Base-by-base conservation (phyloP, 495 filamentous ascomycete genomes). In the Aspergillus nanangensis region DNA sequence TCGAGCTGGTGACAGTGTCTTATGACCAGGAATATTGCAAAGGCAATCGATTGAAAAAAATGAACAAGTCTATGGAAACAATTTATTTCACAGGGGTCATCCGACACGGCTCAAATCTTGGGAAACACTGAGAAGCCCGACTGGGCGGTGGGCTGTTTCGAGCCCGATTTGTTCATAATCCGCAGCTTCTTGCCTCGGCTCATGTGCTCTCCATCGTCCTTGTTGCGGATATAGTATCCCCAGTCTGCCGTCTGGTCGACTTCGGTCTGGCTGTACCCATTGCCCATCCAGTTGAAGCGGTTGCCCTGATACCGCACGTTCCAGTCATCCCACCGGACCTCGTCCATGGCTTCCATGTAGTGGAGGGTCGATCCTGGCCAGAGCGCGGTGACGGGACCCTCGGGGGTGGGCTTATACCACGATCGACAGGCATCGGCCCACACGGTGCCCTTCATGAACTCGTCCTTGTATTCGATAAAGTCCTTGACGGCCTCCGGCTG, bases 311-410 rank as follows among this genome's bases (percentile, higher is more conserved):
- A 76, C 38, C 57, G 50, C 31, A 76, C 40, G 3, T 75, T 60
- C 56, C 61, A 80, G 49, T 79, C 75, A 11, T 79, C 73, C 8
- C 44, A 52, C 1, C 75, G 59, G 0, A 69, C 56, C 43, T 68
- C 65, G 17, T 62, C 49, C 24, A 79, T 38, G 5, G 67, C 61
- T 42, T 81, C 75, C 18, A 78, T 67, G 50, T 75, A 81, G 42
- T 76, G 72, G 5, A 75, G 46, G 2, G 63, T 63, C 24, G 35
- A 43, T 2, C 64, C 64, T 0, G 65, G 62, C 61, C 63, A 67
- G 2, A 61, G 34, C 9, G 52, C 50, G 3, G 55, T 53, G 25
- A 48, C 36, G 0, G 50, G 55, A 35, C 47, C 43, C 4, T 45
- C 49, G 13, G 35, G 33, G n/a, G 48, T 49, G 9, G 48, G 49